Conservation (phyloP, 176 grass and related monocot genomes). For the Eleusine indica region DNA sequence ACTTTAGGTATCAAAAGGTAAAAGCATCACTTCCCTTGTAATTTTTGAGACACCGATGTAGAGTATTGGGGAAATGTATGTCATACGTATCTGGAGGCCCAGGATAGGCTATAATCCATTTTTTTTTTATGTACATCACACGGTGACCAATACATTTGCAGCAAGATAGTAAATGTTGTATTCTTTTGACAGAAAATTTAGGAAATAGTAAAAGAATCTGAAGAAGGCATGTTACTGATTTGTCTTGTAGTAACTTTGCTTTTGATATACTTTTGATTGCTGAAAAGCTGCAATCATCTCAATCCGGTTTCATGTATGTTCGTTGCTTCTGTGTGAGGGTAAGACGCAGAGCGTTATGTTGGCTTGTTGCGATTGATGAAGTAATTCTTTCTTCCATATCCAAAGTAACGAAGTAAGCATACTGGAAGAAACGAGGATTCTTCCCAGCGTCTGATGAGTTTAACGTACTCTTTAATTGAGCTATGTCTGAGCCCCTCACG, state of each 20-base stretch:
- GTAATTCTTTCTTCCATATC: conserved; percentile 45
- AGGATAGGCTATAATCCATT: conserved; percentile 39
- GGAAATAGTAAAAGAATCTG: conserved; percentile 21
- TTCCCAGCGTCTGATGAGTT: conserved; percentile 20
- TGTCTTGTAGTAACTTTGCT: conserved; percentile 14
- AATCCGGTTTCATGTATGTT: neutral
- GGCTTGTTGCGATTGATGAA: conserved; percentile 18
- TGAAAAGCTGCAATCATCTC: neutral
- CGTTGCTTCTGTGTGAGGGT: conserved; percentile 25
- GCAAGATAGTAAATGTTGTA: conserved; percentile 14
- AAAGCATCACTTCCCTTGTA: conserved; percentile 46
- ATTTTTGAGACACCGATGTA: conserved; percentile 50
- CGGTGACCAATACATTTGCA: conserved; percentile 13
- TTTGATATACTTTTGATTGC: neutral
- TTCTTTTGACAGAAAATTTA: conserved; percentile 32
- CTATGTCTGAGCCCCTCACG: neutral
- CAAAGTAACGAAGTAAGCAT: conserved; percentile 26
- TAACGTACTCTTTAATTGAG: conserved; percentile 33
- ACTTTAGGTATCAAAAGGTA: conserved; percentile 50
- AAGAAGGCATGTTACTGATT: conserved; percentile 21
- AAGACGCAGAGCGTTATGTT: neutral
- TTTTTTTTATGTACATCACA: conserved; percentile 33
- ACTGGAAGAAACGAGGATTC: conserved; percentile 32
- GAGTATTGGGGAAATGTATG: conserved; percentile 39
- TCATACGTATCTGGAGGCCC: conserved; percentile 51